A percentile compares a stretch with the other conserved stretches of the same genome.
These are phyloP conservation scores for Luzula sylvatica DNA, from an alignment of 176 grass and related monocot genomes.

Conservation along the genomic window DNA sequence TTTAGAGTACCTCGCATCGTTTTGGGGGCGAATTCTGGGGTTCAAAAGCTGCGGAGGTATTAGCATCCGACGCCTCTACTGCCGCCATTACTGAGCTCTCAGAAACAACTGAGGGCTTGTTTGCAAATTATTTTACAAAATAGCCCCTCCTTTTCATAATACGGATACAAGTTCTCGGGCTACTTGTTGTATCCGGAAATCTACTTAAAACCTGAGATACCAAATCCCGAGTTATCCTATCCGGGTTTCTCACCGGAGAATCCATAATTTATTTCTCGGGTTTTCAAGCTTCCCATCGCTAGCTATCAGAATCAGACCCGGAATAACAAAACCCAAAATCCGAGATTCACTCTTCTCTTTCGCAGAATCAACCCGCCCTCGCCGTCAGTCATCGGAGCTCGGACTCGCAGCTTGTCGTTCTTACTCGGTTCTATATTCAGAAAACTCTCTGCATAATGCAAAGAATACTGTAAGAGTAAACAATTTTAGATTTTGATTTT, in stretches of 20 bases:
- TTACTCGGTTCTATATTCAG: neutral
- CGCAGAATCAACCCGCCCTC: neutral
- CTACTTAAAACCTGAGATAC: too few species aligned
- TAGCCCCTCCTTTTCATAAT: too few species aligned
- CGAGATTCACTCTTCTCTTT: constrained; percentile 16
- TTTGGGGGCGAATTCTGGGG: neutral
- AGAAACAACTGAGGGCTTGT: too few species aligned
- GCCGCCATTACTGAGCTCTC: constrained; percentile 9
- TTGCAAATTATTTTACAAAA: too few species aligned
- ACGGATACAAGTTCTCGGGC: neutral
- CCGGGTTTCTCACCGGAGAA: too few species aligned
- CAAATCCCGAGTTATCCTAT: too few species aligned
- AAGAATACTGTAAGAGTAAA: constrained; percentile 29
- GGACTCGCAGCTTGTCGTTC: too few species aligned
- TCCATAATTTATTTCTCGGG: neutral
- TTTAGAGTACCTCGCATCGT: neutral
- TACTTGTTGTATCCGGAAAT: neutral
- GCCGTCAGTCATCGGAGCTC: neutral
- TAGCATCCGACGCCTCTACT: constrained; percentile 7
- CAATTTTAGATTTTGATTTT: neutral
- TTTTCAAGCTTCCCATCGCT: neutral
- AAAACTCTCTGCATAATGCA: constrained; percentile 21
- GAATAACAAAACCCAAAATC: neutral
- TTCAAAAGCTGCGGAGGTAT: constrained; percentile 2
- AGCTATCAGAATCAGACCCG: neutral